Evolutionary conservation across 257 asterid species (phyloP), one percentile per base, ranked within the genome.

Genomic region (Buddleja alternifolia): DNA sequence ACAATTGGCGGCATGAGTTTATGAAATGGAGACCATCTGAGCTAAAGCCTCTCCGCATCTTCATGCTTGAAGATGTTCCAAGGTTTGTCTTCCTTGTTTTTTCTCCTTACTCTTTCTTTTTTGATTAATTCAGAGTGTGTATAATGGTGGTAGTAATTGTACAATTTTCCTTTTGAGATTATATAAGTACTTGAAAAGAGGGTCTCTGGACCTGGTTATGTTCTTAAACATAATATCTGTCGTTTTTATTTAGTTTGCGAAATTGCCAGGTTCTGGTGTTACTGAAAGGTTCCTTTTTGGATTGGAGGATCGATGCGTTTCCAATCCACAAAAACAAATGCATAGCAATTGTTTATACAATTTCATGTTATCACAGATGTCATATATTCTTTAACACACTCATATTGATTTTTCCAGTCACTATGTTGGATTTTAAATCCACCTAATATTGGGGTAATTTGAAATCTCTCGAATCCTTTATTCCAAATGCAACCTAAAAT

Each of bases 1-100:
- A 90, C 86, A 90, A 93, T 75, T 93, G 99, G 99, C 84, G 96
- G 51, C 77, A 74, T 41, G 99, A 93, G 81, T 93, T 93, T 75
- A 71, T 59, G 81, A 93, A 93, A 70, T 93, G 99, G 99, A 82
- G 84, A 59, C 99, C 99, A 46, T 79, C 90, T 64, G 99, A 93
- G 86, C 69, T 89, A 48, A 91, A 93, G 83, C 90, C 97, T 75
- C 92, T 91, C 54, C 94, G 95, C 32, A 83, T 86, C 77, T 91
- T 72, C 81, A 93, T 91, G 99, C 89, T 90, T 65, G 93, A 93
- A 80, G 99, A 93, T 82, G 99, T 84, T 78, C 84, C 92, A 64
- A 88, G 97, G 99, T 91, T 76, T 52, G 70, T 29, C 47, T 46
- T 78, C 62, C 40, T 19, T 62, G 53, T 21, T 61, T 29, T 2